These are phyloP conservation scores for Ustilago vetiveriae DNA, from an alignment of 1,284 basidiomycete genomes.

Conservation along the genomic window DNA sequence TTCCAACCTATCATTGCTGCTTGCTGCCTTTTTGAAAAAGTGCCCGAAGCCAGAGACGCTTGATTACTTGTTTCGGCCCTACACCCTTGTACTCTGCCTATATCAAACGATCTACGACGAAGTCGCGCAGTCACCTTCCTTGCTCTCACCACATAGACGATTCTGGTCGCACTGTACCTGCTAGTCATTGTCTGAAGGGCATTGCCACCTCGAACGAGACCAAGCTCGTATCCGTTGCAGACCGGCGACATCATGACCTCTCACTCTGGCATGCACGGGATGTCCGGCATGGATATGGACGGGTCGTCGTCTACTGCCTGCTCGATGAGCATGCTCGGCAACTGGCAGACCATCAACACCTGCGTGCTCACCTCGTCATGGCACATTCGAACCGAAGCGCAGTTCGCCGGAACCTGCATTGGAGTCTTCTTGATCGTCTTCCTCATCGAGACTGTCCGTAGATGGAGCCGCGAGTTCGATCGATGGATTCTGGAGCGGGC, in stretches of 20 bases:
- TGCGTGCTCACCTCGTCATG: constrained; percentile 59
- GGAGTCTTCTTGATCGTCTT: constrained; percentile 59
- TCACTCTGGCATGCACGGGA: constrained; percentile 26
- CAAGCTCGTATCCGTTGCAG: too few relatives aligned
- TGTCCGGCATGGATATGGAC: constrained; percentile 37
- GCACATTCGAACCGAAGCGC: constrained; percentile 47
- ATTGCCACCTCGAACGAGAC: too few relatives aligned
- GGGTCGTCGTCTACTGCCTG: constrained; percentile 20
- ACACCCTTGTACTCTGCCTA: too few relatives aligned
- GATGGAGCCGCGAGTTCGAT: constrained; percentile 59
- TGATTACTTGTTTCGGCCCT: too few relatives aligned
- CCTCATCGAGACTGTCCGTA: constrained; percentile 54
- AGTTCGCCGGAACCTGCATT: constrained; percentile 61
- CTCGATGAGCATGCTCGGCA: constrained; percentile 50
- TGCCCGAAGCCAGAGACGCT: too few relatives aligned
- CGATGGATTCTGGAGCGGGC: constrained; percentile 51
- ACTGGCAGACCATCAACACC: constrained; percentile 50
- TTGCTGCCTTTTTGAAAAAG: too few relatives aligned
- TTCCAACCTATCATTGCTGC: too few relatives aligned
- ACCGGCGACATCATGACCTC: constrained; percentile 28
- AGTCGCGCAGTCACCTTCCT: too few relatives aligned
- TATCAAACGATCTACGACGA: too few relatives aligned
- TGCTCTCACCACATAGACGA: too few relatives aligned
- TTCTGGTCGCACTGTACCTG: too few relatives aligned
- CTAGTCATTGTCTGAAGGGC: too few relatives aligned